Evolutionary conservation across 1,139 yeast genomes (phyloP).

Genomic region (Ogataea hybrid): DNA sequence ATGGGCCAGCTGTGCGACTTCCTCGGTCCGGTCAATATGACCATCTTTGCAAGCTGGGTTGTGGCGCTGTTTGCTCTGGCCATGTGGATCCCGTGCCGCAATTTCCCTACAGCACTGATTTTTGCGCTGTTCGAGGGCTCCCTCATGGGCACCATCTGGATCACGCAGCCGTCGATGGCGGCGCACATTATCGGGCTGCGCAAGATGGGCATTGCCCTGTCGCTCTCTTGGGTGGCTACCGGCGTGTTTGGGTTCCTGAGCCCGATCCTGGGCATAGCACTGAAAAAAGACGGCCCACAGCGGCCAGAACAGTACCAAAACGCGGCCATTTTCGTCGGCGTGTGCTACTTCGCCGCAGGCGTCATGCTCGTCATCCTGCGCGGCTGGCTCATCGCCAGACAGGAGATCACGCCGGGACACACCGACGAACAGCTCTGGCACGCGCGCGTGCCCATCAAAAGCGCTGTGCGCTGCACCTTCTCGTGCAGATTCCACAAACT

Average conservation of each 20-base stretch:
- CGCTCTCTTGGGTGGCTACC: slow-evolving; percentile 46
- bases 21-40: slow-evolving; percentile 41
- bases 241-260: slow-evolving; percentile 49
- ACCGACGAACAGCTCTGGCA: slow-evolving; percentile 28
- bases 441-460: slow-evolving; percentile 21
- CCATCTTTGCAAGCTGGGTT: slow-evolving; percentile 34
- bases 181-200: too few relatives aligned
- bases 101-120: too few relatives aligned
- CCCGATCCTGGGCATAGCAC: slow-evolving; percentile 51
- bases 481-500: slow-evolving; percentile 14
- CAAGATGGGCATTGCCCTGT: slow-evolving; percentile 48
- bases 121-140: too few relatives aligned
- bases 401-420: slow-evolving; percentile 27
- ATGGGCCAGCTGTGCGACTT: slow-evolving; percentile 41
- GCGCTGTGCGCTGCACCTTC: slow-evolving; percentile 9
- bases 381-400: slow-evolving; percentile 50
- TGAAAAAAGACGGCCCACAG: slow-evolving; percentile 36
- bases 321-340: slow-evolving; percentile 55
- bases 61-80: slow-evolving; percentile 40
- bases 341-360: slow-evolving; percentile 45
- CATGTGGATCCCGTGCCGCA: too few relatives aligned
- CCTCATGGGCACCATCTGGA: too few relatives aligned
- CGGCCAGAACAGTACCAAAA: slow-evolving; percentile 44
- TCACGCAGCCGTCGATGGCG: too few relatives aligned
- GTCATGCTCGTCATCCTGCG: slow-evolving; percentile 40